Base-by-base conservation (phyloP, 495 filamentous ascomycete genomes). In the Hyaloscypha bicolor region DNA sequence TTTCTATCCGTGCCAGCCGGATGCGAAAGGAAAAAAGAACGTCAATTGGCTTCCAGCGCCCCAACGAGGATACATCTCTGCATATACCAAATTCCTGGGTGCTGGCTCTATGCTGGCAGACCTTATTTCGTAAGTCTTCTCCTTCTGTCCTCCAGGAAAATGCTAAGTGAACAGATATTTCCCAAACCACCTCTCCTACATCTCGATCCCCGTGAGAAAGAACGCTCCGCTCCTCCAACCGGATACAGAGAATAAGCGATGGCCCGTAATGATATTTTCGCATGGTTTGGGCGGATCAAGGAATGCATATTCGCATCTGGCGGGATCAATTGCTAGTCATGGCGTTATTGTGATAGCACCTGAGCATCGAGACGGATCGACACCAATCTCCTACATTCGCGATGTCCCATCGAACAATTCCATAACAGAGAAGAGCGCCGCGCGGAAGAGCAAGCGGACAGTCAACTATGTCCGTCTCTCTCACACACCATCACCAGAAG, bases 181-280 rank as follows among this genome's bases (percentile, higher is more conserved):
- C 14, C 88, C 90, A 4, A 81, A 88, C 29, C 80, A 90, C 25
- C 79, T 93, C 6, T 83, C 88, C 75, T 90, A 88, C 74, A 87
- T 88, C 58, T 82, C 86, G 1, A 87, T 89, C 30, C 87, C 86
- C 16, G 84, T 78, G 16, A 73, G 77, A 56, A 76, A 77, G 55
- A 79, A 86, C 71, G 83, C 85, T 4, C 71, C 73, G 21, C 32
- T 85, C 12, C 73, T 73, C 55, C 68, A 19, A 60, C 69, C 77
- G 3, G 63, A 64, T 0, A 69, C 68, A 5, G 30, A 58, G 2
- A 71, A 77, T 59, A 70, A 75, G 25, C 78, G 85, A 79, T 92
- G 91, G 87, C 91, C 91, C 1, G 90, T 91, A 0, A 85, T 90
- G 78, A 80, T 94, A 37, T 93, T 94, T 77, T 93, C 90, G 11